phyloP scores from a whole-genome alignment of 129 eudicot genomes.

The Mikania micrantha region DNA sequence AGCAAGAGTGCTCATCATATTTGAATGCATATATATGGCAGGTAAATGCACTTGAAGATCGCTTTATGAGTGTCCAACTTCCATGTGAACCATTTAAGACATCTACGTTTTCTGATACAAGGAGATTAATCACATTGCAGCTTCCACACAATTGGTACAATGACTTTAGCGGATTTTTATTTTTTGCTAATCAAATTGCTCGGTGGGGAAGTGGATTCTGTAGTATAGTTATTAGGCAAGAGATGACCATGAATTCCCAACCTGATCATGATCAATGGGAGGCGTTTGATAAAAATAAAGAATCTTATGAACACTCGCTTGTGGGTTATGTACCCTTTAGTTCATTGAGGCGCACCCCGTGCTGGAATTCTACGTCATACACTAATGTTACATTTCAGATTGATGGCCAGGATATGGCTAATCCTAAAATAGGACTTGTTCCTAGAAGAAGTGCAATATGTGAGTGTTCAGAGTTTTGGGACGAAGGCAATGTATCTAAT shows the following conservation, averaged over 20 bases:
- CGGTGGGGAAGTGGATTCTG: too few relatives aligned
- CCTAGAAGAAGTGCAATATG: background rate
- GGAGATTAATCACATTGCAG: too few relatives aligned
- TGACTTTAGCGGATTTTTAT: background rate
- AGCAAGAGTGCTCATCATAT: too few relatives aligned
- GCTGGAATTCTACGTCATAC: background rate
- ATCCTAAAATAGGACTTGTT: background rate
- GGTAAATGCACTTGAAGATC: too few relatives aligned
- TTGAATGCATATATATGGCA: too few relatives aligned
- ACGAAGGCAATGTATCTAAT: background rate
- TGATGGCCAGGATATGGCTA: too few relatives aligned
- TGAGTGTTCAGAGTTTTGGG: background rate
- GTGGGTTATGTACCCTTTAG: slow-evolving; percentile 2
- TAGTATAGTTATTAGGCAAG: background rate
- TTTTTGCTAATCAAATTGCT: background rate
- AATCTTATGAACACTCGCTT: too few relatives aligned
- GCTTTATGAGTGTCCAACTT: too few relatives aligned
- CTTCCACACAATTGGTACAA: background rate
- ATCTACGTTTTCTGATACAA: too few relatives aligned
- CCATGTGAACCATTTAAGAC: too few relatives aligned
- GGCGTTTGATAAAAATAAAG: too few relatives aligned
- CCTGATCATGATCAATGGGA: background rate
- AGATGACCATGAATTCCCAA: background rate
- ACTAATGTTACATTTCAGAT: background rate
- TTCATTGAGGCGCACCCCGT: slow-evolving; percentile 1